These are phyloP conservation scores for Huntiella savannae DNA, from an alignment of 2,329 filamentous ascomycete species.

Conservation along the genomic window DNA sequence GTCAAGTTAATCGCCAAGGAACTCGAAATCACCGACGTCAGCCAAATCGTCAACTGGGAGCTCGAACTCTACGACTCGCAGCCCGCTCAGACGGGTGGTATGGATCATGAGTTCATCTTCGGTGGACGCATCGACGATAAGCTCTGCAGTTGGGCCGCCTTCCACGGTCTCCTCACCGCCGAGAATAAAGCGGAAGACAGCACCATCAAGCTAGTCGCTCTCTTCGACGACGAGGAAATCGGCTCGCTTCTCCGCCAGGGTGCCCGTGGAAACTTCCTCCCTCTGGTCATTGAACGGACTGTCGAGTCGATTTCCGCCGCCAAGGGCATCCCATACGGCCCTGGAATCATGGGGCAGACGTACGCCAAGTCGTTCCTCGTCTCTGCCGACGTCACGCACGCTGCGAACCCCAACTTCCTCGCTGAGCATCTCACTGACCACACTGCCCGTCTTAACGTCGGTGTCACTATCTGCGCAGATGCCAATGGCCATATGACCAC, in stretches of 20 bases:
- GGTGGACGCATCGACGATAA: constrained; percentile 94
- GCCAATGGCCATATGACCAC: constrained; percentile 94
- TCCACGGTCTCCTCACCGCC: constrained; percentile 62
- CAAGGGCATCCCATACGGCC: constrained; percentile 24
- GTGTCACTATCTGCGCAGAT: constrained; percentile 62
- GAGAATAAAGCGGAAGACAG: constrained; percentile 36
- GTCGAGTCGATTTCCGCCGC: constrained; percentile 46
- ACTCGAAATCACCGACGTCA: constrained; percentile 48
- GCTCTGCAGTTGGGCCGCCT: constrained; percentile 82
- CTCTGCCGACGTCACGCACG: constrained; percentile 83
- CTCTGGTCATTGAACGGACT: constrained; percentile 60
- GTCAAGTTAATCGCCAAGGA: constrained; percentile 66
- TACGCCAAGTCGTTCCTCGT: constrained; percentile 85
- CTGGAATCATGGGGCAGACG: constrained; percentile 54
- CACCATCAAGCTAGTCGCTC: constrained; percentile 75
- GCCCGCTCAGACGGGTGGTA: constrained; percentile 61
- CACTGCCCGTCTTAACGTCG: constrained; percentile 72
- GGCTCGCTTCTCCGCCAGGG: constrained; percentile 81
- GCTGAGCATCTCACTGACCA: constrained; percentile 69
- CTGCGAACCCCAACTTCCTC: constrained; percentile 86
- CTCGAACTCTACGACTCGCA: constrained; percentile 86
- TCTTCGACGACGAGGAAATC: constrained; percentile 96
- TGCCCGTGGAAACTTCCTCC: constrained; percentile 74
- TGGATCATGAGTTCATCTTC: constrained; percentile 88
- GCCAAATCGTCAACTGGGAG: constrained; percentile 83